phyloP scores from a whole-genome alignment of 345 rosid genomes.

The Eucalyptus leucophloia region DNA sequence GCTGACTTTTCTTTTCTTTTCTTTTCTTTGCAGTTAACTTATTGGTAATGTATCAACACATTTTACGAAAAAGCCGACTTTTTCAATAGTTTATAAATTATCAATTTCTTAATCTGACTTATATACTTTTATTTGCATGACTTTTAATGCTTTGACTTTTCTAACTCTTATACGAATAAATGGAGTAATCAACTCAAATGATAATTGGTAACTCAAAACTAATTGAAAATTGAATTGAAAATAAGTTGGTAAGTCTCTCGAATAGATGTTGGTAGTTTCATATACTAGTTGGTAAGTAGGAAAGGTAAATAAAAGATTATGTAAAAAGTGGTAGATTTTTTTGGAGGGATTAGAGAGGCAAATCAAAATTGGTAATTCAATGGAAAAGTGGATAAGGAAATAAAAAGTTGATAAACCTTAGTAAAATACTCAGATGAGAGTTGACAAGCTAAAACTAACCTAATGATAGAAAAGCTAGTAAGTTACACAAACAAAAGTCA shows the following conservation, averaged over 20 bases:
- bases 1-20: not conserved
- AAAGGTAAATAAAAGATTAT: not conserved
- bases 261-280: not conserved
- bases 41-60: not conserved
- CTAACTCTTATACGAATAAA: not conserved
- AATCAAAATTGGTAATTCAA: not conserved
- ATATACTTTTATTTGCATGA: not conserved
- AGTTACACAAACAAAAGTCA: not conserved
- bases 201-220: not conserved
- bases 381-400: not conserved
- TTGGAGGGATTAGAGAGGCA: not conserved
- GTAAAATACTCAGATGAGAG: not conserved
- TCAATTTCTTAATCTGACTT: not conserved
- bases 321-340: not conserved
- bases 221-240: not conserved
- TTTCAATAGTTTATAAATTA: not conserved
- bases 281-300: not conserved
- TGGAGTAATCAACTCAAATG: not conserved
- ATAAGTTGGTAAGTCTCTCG: not conserved
- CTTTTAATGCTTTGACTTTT: not conserved
- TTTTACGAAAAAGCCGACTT: not conserved
- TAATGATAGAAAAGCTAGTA: not conserved
- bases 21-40: not conserved
- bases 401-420: not conserved
- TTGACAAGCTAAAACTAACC: not conserved